Percentiles rank a stretch among this genome's conserved stretches.
Evolutionary conservation across 768 basidiomycete genomes (phyloP).

Genomic region (Phanerodontia chrysosporium): DNA sequence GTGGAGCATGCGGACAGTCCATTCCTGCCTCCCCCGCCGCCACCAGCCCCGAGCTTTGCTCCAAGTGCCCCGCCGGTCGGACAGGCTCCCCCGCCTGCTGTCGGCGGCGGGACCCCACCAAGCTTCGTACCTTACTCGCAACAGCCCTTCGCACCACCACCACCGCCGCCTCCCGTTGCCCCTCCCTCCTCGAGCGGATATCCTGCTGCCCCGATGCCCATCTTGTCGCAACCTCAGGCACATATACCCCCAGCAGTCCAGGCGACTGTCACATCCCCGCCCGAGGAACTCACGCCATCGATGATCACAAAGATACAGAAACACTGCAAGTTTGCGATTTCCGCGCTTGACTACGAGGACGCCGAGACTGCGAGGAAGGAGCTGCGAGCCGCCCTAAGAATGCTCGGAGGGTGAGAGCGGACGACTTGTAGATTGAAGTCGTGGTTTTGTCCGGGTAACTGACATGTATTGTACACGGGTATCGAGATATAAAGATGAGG

Average conservation of each 20-base stretch:
- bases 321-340: conserved; percentile 89
- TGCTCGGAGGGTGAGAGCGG: conserved; percentile 49
- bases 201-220: conserved; percentile 5
- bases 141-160: not conserved
- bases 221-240: conserved; percentile 9
- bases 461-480: not conserved
- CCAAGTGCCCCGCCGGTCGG: conserved; percentile 17
- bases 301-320: conserved; percentile 79
- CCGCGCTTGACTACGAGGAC: conserved; percentile 95
- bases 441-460: not conserved
- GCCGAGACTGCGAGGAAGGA: conserved; percentile 81
- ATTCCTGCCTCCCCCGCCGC: conserved; percentile 13
- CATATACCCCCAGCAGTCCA: conserved; percentile 7
- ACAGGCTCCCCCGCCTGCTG: conserved; percentile 14
- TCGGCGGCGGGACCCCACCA: conserved; percentile 17
- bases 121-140: conserved; percentile 15
- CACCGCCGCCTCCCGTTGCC: not conserved
- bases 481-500: not conserved
- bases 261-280: conserved; percentile 15
- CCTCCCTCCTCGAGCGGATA: not conserved
- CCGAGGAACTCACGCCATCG: conserved; percentile 54
- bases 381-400: conserved; percentile 66
- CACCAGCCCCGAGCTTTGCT: conserved; percentile 22
- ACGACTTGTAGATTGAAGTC: not conserved
- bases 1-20: conserved; percentile 19